These are phyloP conservation scores for Schizopora paradoxa DNA, from an alignment of 1,284 basidiomycete genomes.

Conservation along the genomic window DNA sequence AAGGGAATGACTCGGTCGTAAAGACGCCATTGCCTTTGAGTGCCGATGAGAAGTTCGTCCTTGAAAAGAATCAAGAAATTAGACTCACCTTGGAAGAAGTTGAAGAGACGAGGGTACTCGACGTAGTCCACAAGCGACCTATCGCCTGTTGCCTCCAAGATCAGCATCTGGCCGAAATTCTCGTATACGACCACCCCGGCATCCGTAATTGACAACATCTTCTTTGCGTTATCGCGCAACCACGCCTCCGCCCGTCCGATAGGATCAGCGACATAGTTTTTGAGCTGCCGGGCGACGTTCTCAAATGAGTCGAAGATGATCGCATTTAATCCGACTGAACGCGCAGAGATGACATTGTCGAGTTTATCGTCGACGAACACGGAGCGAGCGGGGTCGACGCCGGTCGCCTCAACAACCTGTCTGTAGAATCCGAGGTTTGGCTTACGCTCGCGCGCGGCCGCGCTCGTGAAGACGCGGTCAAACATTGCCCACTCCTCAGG, in stretches of 20 bases:
- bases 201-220: conserved; percentile 41
- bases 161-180: conserved; percentile 52
- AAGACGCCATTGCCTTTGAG: conserved; percentile 22
- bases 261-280: conserved; percentile 44
- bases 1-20: conserved; percentile 41
- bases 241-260: conserved; percentile 37
- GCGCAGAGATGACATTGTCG: conserved; percentile 52
- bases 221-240: conserved; percentile 36
- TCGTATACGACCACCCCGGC: conserved; percentile 39
- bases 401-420: conserved; percentile 40
- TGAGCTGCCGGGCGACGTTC: conserved; percentile 39
- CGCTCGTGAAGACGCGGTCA: conserved; percentile 48
- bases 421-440: conserved; percentile 51
- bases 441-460: conserved; percentile 45
- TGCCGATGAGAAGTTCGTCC: too few species aligned
- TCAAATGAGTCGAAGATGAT: conserved; percentile 43
- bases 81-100: conserved; percentile 46
- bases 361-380: conserved; percentile 56
- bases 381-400: conserved; percentile 36
- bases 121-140: conserved; percentile 40
- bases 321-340: conserved; percentile 51
- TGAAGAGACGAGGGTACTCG: conserved; percentile 43
- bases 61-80: too few species aligned
- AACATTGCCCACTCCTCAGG: conserved; percentile 49
- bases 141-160: conserved; percentile 50